These are phyloP conservation scores for Amanita thiersii DNA, from an alignment of 768 basidiomycete genomes.

Conservation along the genomic window DNA sequence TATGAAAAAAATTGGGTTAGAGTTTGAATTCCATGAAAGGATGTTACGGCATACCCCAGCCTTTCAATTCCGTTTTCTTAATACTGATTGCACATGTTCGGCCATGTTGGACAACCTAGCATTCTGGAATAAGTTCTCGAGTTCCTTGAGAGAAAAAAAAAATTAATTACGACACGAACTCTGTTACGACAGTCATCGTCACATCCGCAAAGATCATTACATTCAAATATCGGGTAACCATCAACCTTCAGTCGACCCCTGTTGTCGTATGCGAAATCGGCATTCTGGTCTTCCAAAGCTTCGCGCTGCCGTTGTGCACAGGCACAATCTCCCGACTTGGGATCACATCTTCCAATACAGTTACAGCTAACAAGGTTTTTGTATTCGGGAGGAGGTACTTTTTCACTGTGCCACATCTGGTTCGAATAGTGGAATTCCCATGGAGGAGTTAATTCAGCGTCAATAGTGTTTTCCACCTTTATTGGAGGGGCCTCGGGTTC, in stretches of 20 bases:
- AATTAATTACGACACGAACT: constrained; percentile 35
- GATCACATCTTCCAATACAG: constrained; percentile 71
- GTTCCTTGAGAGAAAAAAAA: background rate
- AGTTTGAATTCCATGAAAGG: constrained; percentile 4
- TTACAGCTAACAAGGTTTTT: constrained; percentile 55
- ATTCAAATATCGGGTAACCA: constrained; percentile 74
- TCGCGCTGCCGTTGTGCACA: constrained; percentile 55
- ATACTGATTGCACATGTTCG: constrained; percentile 56
- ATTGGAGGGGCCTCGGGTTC: constrained; percentile 69
- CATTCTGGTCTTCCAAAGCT: constrained; percentile 22
- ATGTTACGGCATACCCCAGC: constrained; percentile 59
- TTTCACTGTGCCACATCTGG: constrained; percentile 64
- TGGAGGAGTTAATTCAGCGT: constrained; percentile 59
- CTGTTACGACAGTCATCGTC: constrained; percentile 76
- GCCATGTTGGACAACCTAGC: constrained; percentile 81
- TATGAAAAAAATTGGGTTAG: constrained; percentile 17
- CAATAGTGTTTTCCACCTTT: constrained; percentile 58
- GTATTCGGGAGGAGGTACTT: constrained; percentile 59
- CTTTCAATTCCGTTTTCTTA: constrained; percentile 65
- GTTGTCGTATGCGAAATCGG: constrained; percentile 65
- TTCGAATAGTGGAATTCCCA: constrained; percentile 91
- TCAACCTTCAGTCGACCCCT: constrained; percentile 42
- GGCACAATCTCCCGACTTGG: constrained; percentile 62
- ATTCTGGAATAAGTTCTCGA: background rate
- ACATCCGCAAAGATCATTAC: constrained; percentile 76